These are phyloP conservation scores for Pterocarpus santalinus DNA, from an alignment of 306 rosid genomes.

Conservation along the genomic window DNA sequence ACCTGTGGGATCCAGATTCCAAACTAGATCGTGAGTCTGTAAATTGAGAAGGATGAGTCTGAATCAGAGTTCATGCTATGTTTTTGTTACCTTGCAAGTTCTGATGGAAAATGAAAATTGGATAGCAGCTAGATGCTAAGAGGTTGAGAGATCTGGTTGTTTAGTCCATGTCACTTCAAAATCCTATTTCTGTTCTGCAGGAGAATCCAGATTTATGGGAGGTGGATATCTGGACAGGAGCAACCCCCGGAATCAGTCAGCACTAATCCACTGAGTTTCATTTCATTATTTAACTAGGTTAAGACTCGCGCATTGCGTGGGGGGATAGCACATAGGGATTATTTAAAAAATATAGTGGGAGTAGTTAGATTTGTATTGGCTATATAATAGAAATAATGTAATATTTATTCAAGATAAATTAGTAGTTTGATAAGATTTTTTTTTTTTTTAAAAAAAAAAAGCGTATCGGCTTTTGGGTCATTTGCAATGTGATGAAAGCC, in stretches of 20 bases:
- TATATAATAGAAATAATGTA: too few species aligned
- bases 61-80: neutral
- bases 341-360: too few species aligned
- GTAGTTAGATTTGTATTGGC: too few species aligned
- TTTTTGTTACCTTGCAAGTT: conserved; percentile 25
- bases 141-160: neutral
- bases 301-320: too few species aligned
- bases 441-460: too few species aligned
- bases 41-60: conserved; percentile 7
- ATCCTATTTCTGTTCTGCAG: conserved; percentile 53
- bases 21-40: conserved; percentile 14
- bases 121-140: neutral
- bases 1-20: neutral
- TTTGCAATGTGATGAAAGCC: too few species aligned
- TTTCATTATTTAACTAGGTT: conserved; percentile 27
- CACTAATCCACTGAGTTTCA: conserved; percentile 76
- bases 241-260: conserved; percentile 72
- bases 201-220: conserved; percentile 94
- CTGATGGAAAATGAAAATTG: conserved; percentile 26
- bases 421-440: too few species aligned
- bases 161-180: conserved; percentile 19
- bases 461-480: too few species aligned
- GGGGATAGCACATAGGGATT: too few species aligned
- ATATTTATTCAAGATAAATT: too few species aligned
- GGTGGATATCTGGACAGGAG: conserved; percentile 90